Conservation (phyloP, 331 rosid genomes). For the Pyracantha coccinea region DNA sequence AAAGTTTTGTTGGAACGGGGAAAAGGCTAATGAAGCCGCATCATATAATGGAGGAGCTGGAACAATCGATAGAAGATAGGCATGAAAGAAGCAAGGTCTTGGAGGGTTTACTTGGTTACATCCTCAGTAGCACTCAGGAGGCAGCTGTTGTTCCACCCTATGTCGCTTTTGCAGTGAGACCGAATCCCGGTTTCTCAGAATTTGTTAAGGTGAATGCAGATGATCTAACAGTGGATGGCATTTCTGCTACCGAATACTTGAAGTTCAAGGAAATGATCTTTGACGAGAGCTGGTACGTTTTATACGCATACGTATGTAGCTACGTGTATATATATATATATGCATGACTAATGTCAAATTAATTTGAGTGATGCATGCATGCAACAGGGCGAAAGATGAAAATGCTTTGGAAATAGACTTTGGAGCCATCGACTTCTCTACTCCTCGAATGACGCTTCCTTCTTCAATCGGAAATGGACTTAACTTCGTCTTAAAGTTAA, state of each 20-base stretch:
- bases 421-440: slow-evolving; percentile 59
- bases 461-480: slow-evolving; percentile 87
- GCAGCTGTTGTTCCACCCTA: slow-evolving; percentile 84
- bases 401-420: slow-evolving; percentile 71
- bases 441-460: slow-evolving; percentile 59
- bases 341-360: too few species aligned
- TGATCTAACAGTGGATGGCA: slow-evolving; percentile 51
- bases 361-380: not conserved
- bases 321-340: too few species aligned
- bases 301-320: too few species aligned
- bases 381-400: slow-evolving; percentile 75
- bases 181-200: slow-evolving; percentile 82
- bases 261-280: slow-evolving; percentile 62
- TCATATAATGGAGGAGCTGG: slow-evolving; percentile 55
- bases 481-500: slow-evolving; percentile 36
- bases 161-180: slow-evolving; percentile 77
- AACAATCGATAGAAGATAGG: slow-evolving; percentile 46
- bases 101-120: slow-evolving; percentile 65
- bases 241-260: slow-evolving; percentile 56
- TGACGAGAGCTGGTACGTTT: slow-evolving; percentile 60
- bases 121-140: slow-evolving; percentile 68
- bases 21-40: slow-evolving; percentile 56
- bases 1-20: slow-evolving; percentile 53
- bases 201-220: slow-evolving; percentile 57
- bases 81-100: slow-evolving; percentile 54